Percentiles rank a stretch among this genome's conserved stretches.
Conservation (phyloP, 345 rosid species). For the Firmiana major region DNA sequence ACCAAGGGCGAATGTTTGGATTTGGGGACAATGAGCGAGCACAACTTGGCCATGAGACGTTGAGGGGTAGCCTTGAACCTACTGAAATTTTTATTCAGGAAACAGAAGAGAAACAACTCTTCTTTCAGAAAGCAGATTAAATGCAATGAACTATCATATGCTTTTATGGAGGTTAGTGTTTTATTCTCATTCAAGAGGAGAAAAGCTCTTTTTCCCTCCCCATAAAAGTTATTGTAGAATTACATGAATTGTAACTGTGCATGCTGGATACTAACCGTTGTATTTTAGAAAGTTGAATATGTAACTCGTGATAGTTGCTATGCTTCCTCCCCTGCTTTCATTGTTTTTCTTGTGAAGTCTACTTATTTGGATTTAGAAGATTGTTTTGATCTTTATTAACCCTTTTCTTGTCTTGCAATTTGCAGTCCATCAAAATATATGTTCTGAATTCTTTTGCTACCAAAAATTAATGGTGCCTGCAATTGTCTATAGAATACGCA, state of each 20-base stretch:
- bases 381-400: not conserved
- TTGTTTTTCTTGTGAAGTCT: not conserved
- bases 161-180: not conserved
- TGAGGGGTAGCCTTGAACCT: constrained; percentile 72
- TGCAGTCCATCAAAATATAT: not conserved
- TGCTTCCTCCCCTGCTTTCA: not conserved
- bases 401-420: too few species aligned
- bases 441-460: not conserved
- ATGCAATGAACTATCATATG: not conserved
- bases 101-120: constrained; percentile 20
- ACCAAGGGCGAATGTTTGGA: constrained; percentile 66
- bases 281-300: too few species aligned
- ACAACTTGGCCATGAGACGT: constrained; percentile 82
- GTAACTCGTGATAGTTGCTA: too few species aligned
- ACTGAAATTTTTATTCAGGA: constrained; percentile 72
- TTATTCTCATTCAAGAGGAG: not conserved
- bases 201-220: too few species aligned
- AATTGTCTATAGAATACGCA: not conserved
- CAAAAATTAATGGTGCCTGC: not conserved
- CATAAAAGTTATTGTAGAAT: too few species aligned
- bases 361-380: not conserved
- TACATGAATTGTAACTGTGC: too few species aligned
- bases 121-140: constrained; percentile 16
- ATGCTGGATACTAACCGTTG: too few species aligned
- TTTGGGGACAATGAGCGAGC: constrained; percentile 93